Base-by-base conservation (phyloP, 768 basidiomycete species). In the Obba rivulosa region DNA sequence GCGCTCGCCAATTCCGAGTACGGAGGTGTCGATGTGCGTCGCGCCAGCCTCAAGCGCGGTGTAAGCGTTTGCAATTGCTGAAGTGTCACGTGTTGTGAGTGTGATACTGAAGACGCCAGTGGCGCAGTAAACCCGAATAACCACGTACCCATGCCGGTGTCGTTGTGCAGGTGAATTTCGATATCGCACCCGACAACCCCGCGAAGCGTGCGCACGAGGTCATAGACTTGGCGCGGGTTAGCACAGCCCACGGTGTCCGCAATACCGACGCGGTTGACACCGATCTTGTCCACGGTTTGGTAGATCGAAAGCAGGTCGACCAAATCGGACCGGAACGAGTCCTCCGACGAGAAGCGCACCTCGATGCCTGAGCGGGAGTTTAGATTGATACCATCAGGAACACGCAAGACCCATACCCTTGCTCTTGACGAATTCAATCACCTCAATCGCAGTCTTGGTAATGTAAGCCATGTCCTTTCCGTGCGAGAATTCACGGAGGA, bases 401-500 rank as follows among this genome's bases (percentile, higher is more conserved):
- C 31, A 45, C 2, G 13, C 4, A 38, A 23, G 16, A 20, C 4
- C 50, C 62, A 25, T 11, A 52, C 86, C 87, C 87, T 97, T 99
- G 75, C 89, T 93, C 79, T 99, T 99, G 80, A 99, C 95, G 60
- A 87, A 99, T 60, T 95, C 82, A 71, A 99, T 99, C 58, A 99
- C 96, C 68, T 97, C 94, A 60, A 97, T 92, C 51, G 95, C 95
- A 34, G 92, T 88, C 73, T 94, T 97, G 76, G 95, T 95, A 74
- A 99, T 99, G 74, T 96, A 99, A 40, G 91, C 74, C 92, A 99
- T 99, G 69, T 98, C 96, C 81, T 98, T 99, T 63, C 96, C 96
- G 67, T 99, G 96, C 22, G 95, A 97, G 80, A 98, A 96, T 73
- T 99, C 94, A 59, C 95, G 87, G 43, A 98, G 84, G 87, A 96